Percentiles rank a stretch among this genome's conserved stretches.
Conservation (phyloP, 768 basidiomycete species). For the Leccinum obscurum region DNA sequence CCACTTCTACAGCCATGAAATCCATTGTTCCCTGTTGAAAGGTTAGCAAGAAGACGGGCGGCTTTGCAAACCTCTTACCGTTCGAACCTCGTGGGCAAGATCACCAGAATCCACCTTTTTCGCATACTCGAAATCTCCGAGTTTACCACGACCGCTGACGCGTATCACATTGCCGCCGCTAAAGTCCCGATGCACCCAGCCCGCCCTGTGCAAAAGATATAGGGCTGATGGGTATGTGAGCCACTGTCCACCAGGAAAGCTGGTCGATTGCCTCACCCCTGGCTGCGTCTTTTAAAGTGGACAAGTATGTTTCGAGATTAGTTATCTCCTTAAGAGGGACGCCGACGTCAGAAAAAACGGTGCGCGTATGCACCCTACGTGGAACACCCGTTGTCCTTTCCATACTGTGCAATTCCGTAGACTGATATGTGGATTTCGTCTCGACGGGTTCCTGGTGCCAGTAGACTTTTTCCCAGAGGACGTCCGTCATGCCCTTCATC, state of each 20-base stretch:
- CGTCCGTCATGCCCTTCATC: no score
- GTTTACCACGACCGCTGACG: conserved; percentile 3
- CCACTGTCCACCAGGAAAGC: neutral
- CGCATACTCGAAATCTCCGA: conserved; percentile 15
- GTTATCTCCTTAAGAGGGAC: neutral
- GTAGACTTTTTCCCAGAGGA: no score
- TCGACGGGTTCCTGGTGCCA: no score
- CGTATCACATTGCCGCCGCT: conserved; percentile 3
- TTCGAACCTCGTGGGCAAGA: conserved; percentile 2
- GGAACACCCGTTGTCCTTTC: neutral
- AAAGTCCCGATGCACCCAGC: conserved; percentile 9
- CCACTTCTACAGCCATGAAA: neutral
- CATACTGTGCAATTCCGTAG: neutral
- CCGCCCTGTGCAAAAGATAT: conserved; percentile 7
- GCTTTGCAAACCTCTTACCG: neutral
- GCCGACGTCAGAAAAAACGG: neutral
- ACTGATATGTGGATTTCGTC: neutral
- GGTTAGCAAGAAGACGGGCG: neutral
- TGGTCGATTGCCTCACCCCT: neutral
- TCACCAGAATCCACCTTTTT: neutral
- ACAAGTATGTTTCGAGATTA: neutral
- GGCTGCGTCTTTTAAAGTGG: neutral
- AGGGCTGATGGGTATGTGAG: neutral
- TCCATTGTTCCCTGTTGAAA: neutral
- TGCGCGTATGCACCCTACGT: neutral